A percentile compares a stretch with the other conserved stretches of the same genome.
Conservation (phyloP, 2,329 filamentous ascomycete genomes). For the Aspergillus fumigatiaffinis region DNA sequence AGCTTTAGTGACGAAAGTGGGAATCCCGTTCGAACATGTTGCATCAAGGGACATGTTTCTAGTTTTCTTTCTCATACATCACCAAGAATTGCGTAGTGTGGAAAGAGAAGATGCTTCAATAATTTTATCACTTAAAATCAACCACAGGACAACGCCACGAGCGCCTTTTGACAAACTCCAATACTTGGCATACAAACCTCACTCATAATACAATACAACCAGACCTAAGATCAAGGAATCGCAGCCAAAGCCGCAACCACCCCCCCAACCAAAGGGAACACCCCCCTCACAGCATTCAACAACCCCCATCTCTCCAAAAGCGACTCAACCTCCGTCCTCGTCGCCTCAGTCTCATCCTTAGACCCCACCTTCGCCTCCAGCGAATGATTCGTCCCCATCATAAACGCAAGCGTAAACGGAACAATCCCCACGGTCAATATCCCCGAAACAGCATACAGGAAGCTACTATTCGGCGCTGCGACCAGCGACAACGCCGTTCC, state of each 20-base stretch:
- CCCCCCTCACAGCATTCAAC: slow-evolving; percentile 11
- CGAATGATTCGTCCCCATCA: slow-evolving; percentile 25
- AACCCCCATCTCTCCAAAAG: slow-evolving; percentile 9
- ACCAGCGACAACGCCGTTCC: slow-evolving; percentile 11
- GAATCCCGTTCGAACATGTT: no score
- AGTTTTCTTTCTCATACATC: no score
- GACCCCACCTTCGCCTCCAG: slow-evolving; percentile 20
- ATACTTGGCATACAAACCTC: neutral
- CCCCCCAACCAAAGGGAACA: slow-evolving; percentile 11
- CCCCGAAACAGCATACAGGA: slow-evolving; percentile 25
- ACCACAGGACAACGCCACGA: no score
- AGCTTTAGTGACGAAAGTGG: no score
- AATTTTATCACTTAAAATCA: no score
- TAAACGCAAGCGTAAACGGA: slow-evolving; percentile 29
- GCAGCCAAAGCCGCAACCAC: slow-evolving; percentile 13
- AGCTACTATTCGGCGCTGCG: slow-evolving; percentile 5
- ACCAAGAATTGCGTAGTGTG: no score
- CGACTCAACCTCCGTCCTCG: slow-evolving; percentile 9
- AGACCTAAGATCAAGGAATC: neutral
- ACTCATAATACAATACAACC: no score
- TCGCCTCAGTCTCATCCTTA: slow-evolving; percentile 7
- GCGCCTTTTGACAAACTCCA: neutral
- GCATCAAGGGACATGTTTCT: no score
- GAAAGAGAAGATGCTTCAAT: no score
- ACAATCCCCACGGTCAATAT: slow-evolving; percentile 28